Base-by-base conservation (phyloP, 768 basidiomycete genomes). In the Lyophyllum shimeji region DNA sequence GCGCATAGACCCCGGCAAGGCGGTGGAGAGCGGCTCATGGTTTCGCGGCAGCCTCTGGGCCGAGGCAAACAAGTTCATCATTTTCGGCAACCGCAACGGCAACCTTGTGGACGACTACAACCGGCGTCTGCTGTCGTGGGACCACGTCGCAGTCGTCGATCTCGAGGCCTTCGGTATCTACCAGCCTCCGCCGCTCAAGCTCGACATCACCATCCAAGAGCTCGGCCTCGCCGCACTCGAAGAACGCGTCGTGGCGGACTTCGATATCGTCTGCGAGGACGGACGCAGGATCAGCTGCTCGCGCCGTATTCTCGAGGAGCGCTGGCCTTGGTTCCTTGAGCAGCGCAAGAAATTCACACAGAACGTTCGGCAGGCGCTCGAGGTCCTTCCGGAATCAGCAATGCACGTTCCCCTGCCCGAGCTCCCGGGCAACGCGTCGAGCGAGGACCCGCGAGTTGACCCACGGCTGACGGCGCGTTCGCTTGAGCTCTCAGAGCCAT, bases 91-190 rank as follows among this genome's bases (percentile, higher is more conserved):
- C 70, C 82, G 85, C 23, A 77, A 86, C 55, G 91, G 94, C 6
- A 94, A 91, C 65, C 81, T 95, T 23, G 91, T 94, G 5, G 90
- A 93, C 55, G 94, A 97, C 65, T 95, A 95, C 68, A 95, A 97
- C 64, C 87, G 91, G 46, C 87, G 94, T 18, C 79, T 95, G 11
- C 81, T 94, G 56, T 91, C 88, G 65, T 95, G 92, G 91, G 91
- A 95, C 64, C 90, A 98, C 65, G 85, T 95, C 51, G 91, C 91
- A 4, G 86, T 90, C 53, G 86, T 96, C 55, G 93, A 95, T 65
- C 76, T 97, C 23, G 95, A 98, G 71, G 89, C 95, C 0, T 96
- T 95, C 65, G 96, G 96, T 1, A 94, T 99, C 60, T 98, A 98
- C 67, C 89, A 92, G 61, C 89, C 94, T 0, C 94, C 95, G 0